Evolutionary conservation across 2,329 filamentous ascomycete species (phyloP).

Genomic region (Arthrobotrys sphaeroides): DNA sequence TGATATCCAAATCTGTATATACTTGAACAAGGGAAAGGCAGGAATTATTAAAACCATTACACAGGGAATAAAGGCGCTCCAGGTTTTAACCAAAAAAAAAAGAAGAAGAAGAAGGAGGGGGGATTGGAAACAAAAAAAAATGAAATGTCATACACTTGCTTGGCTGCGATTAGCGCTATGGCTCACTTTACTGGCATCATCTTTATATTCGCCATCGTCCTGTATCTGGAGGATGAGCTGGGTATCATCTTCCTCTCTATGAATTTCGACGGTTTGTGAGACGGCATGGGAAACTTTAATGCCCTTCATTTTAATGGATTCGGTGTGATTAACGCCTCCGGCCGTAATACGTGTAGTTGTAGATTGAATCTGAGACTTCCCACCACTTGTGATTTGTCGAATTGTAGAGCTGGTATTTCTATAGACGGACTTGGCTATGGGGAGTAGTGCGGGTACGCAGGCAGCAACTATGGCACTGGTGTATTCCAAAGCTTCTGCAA

Average conservation of each 20-base stretch:
- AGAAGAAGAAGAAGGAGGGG: too few relatives aligned
- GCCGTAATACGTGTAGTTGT: conserved; percentile 41
- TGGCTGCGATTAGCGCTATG: conserved; percentile 37
- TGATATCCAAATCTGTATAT: too few relatives aligned
- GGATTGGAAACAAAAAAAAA: background rate
- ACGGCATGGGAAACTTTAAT: conserved; percentile 48
- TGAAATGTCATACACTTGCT: conserved; percentile 26
- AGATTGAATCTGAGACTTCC: conserved; percentile 32
- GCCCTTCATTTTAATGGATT: conserved; percentile 49
- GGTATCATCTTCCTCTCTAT: conserved; percentile 20
- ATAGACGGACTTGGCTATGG: conserved; percentile 42
- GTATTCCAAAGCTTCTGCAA: conserved; percentile 40
- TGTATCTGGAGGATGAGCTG: conserved; percentile 40
- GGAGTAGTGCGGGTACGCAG: conserved; percentile 47
- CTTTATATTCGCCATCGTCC: conserved; percentile 15
- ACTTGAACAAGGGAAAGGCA: too few relatives aligned
- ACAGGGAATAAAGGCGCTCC: too few relatives aligned
- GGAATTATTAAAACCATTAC: too few relatives aligned
- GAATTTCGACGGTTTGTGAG: conserved; percentile 41
- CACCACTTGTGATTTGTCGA: conserved; percentile 37
- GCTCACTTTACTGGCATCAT: conserved; percentile 33
- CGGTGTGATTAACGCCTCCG: conserved; percentile 3
- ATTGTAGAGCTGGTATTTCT: conserved; percentile 38
- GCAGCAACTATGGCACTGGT: conserved; percentile 47
- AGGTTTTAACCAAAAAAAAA: too few relatives aligned